Base-by-base conservation (phyloP, 352 stramenopile genomes). In the Pythium plurisporium region DNA sequence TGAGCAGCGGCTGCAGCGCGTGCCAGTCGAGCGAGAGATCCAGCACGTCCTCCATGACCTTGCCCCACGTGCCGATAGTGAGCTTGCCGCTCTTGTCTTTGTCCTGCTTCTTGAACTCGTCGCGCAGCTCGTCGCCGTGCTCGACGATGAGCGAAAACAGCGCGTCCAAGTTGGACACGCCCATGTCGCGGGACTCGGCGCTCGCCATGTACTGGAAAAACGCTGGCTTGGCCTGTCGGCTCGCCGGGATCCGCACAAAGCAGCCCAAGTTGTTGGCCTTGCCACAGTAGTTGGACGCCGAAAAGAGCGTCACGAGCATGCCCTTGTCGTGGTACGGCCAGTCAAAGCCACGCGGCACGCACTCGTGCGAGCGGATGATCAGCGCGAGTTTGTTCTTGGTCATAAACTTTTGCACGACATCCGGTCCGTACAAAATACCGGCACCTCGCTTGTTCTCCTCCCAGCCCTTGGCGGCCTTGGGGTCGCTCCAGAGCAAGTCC, bases 121-220 rank as follows among this genome's bases (percentile, higher is more conserved):
- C 64, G 12, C 77, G 51, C 43, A 94, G 55, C 31, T 90, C 82
- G 12, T 79, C 76, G 8, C 70, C 67, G 59, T 90, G 79, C 46
- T 90, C 74, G 23, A 92, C 65, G 38, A 94, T 90, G n/a, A 92
- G 70, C 49, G 77, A 89, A 45, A 94, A 91, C n/a, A 94, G 70
- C 42, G 69, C 82, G 53, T 94, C 84, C 30, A 94, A 57, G 61
- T 94, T 94, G 41, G 82, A 86, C 17, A 90, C 69, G 3, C 65
- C 84, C 69, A 92, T 87, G 41, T 94, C 84, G 14, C 81, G 81
- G 54, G 81, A 85, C 61, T 89, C 82, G 14, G 76, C 74, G 25
- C 74, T 91, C 10, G 84, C 84, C 81, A 92, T 94, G 62, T 91
- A 94, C 71, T 94, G 84, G 64, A 94, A 91, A 56, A 94, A 94